Evolutionary conservation across 352 stramenopile genomes (phyloP).

Genomic region (Pythium utonaiense): DNA sequence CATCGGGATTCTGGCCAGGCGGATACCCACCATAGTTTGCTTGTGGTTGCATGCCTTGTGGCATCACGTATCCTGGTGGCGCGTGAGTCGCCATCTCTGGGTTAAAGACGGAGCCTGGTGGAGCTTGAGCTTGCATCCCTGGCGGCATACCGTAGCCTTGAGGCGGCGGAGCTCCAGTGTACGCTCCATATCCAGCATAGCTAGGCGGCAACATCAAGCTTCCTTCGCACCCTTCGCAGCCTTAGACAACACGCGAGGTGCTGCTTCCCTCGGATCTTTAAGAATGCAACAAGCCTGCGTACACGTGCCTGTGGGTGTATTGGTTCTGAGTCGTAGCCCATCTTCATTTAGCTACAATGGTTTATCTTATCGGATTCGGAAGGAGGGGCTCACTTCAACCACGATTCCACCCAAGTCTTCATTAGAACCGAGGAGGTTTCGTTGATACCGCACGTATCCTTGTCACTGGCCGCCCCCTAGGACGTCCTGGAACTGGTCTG

Average conservation of each 20-base stretch:
- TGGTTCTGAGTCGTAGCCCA: not conserved
- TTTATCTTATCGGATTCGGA: no score
- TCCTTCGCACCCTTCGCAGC: no score
- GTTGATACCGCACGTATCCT: no score
- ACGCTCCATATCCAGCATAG: not conserved
- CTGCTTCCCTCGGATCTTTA: no score
- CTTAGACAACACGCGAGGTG: not conserved
- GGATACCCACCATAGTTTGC: not conserved
- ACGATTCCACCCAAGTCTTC: not conserved
- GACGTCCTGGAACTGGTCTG: conserved; percentile 44
- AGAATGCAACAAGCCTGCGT: no score
- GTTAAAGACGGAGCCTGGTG: not conserved
- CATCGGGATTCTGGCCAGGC: not conserved
- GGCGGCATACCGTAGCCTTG: not conserved
- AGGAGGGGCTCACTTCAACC: not conserved
- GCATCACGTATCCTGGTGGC: not conserved
- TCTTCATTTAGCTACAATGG: not conserved
- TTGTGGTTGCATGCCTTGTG: not conserved
- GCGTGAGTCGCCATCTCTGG: not conserved
- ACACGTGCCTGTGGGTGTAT: no score
- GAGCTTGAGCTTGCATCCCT: not conserved
- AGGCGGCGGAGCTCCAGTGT: not conserved
- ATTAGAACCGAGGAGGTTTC: not conserved
- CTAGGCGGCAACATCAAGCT: not conserved
- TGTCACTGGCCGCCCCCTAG: conserved; percentile 36